These are phyloP conservation scores for Pestalotiopsis sp. DNA, from an alignment of 2,329 filamentous ascomycete genomes.

Conservation along the genomic window DNA sequence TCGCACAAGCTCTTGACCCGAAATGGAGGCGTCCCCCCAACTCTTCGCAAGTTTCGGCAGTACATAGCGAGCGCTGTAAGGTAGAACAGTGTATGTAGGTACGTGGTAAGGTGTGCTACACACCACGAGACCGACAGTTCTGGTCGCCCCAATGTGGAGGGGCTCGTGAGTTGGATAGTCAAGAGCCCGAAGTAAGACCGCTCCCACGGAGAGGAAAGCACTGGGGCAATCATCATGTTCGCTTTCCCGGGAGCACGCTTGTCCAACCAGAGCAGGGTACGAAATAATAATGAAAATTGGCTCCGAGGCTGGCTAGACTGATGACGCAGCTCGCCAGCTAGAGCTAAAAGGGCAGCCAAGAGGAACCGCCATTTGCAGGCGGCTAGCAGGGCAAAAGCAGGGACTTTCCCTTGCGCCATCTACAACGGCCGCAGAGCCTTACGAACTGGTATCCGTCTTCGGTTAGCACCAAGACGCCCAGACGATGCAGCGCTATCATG, in stretches of 20 bases:
- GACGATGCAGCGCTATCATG: neutral
- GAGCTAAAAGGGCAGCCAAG: neutral
- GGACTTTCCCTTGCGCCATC: neutral
- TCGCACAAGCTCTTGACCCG: neutral
- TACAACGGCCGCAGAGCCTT: conserved; percentile 7
- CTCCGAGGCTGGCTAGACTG: conserved; percentile 4
- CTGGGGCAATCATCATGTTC: neutral
- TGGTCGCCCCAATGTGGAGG: neutral
- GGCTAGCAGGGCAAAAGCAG: conserved; percentile 3
- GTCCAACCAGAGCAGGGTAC: neutral
- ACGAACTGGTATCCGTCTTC: conserved; percentile 5
- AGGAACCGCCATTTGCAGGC: neutral
- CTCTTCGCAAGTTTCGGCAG: neutral
- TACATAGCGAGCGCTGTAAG: neutral
- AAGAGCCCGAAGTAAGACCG: conserved; percentile 6
- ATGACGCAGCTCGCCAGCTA: conserved; percentile 8
- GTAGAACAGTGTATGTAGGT: neutral
- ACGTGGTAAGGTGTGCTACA: neutral
- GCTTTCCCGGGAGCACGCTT: neutral
- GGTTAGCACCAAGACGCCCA: neutral
- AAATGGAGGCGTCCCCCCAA: neutral
- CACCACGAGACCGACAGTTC: neutral
- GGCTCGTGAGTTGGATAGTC: conserved; percentile 5
- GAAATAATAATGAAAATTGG: neutral
- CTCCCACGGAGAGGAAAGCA: neutral